Conservation (phyloP, 2,329 filamentous ascomycete genomes). For the Ustulina deusta region DNA sequence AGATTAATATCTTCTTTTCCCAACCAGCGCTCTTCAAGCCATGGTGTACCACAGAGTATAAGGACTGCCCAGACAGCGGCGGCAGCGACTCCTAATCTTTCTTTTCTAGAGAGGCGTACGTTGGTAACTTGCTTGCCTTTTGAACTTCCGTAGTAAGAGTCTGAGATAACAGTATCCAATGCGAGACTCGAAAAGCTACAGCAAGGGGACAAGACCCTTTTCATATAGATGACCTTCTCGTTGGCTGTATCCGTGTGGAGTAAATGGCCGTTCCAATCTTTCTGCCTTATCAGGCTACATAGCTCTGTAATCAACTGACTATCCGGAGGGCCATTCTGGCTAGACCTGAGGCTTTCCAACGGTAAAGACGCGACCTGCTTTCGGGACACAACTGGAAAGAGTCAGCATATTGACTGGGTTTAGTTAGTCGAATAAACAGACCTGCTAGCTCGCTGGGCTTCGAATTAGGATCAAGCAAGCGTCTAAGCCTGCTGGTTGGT, state of each 20-base stretch:
- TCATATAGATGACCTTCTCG: slow-evolving; percentile 9
- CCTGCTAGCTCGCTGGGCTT: too few relatives aligned
- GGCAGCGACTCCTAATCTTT: slow-evolving; percentile 9
- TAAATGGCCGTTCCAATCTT: slow-evolving; percentile 15
- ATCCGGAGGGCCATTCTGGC: not conserved
- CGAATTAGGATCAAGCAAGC: too few relatives aligned
- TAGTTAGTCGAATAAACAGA: too few relatives aligned
- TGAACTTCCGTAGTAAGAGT: not conserved
- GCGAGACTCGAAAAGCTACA: not conserved
- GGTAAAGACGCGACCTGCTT: too few relatives aligned
- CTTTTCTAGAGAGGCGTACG: slow-evolving; percentile 14
- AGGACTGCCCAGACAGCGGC: slow-evolving; percentile 20
- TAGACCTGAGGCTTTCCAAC: not conserved
- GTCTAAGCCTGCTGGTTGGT: too few relatives aligned
- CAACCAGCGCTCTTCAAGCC: slow-evolving; percentile 16
- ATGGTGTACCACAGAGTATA: slow-evolving; percentile 20
- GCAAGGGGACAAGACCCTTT: not conserved
- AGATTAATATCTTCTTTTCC: slow-evolving; percentile 14
- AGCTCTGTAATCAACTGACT: slow-evolving; percentile 8
- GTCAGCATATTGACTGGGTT: too few relatives aligned
- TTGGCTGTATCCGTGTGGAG: not conserved
- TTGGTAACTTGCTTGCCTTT: slow-evolving; percentile 5
- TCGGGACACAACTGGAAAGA: too few relatives aligned
- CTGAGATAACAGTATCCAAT: slow-evolving; percentile 5
- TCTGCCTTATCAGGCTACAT: not conserved